phyloP scores from a whole-genome alignment of 202 grass and related monocot species.

The Digitaria exilis region DNA sequence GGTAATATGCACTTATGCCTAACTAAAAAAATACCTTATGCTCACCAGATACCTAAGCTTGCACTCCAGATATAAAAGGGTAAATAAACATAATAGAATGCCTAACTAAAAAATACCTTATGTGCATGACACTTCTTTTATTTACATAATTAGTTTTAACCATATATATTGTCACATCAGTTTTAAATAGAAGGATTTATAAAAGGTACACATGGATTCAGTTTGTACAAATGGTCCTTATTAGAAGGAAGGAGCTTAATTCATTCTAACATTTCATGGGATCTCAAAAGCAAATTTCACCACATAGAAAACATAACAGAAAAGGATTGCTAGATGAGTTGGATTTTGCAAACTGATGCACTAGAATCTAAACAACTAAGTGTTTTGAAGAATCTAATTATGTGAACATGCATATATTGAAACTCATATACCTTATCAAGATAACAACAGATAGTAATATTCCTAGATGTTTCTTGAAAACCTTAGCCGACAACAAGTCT shows the following conservation, averaged over 20 bases:
- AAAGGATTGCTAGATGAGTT: no score
- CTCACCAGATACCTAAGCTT: not conserved
- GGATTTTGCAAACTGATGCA: no score
- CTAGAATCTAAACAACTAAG: no score
- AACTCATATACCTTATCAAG: no score
- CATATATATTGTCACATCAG: not conserved
- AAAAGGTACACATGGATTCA: not conserved
- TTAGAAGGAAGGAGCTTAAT: not conserved
- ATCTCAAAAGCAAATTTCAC: not conserved
- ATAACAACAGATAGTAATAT: no score
- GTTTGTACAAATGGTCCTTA: not conserved
- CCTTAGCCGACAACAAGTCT: not conserved
- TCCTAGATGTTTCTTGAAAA: not conserved
- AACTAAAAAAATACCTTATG: not conserved
- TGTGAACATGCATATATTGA: no score
- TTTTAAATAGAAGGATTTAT: not conserved
- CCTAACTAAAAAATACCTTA: no score
- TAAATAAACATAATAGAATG: not conserved
- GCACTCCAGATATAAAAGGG: not conserved
- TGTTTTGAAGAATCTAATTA: no score
- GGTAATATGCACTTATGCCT: not conserved
- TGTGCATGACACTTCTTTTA: no score
- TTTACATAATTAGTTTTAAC: not conserved
- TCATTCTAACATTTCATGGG: not conserved
- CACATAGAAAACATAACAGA: not conserved